Percentiles rank a stretch among this genome's conserved stretches.
These are phyloP conservation scores for Gelatoporia subvermispora DNA, from an alignment of 768 basidiomycete genomes.

Conservation along the genomic window DNA sequence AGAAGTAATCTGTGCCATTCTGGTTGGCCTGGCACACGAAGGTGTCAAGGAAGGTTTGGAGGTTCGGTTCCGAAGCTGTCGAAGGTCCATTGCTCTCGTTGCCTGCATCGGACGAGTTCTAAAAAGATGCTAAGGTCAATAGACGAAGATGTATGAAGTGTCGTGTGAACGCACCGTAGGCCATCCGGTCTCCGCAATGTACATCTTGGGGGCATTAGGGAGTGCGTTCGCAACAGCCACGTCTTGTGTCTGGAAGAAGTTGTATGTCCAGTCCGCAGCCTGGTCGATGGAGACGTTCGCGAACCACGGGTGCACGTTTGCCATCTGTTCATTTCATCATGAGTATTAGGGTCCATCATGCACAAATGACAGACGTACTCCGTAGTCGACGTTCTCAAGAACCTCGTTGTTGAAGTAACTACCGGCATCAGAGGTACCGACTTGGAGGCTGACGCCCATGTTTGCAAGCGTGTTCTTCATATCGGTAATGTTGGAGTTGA, in stretches of 20 bases:
- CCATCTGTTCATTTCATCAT: conserved; percentile 44
- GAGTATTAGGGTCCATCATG: not conserved
- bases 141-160: not conserved
- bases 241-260: conserved; percentile 72
- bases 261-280: conserved; percentile 76
- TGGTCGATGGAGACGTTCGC: conserved; percentile 65
- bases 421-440: conserved; percentile 85
- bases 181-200: conserved; percentile 94
- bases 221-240: conserved; percentile 49
- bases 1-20: conserved; percentile 85
- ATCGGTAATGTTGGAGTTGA: conserved; percentile 64
- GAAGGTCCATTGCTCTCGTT: conserved; percentile 68
- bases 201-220: conserved; percentile 74
- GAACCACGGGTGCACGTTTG: conserved; percentile 94
- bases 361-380: conserved; percentile 37
- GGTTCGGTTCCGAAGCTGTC: conserved; percentile 50
- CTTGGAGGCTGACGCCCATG: conserved; percentile 54
- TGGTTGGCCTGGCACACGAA: conserved; percentile 85
- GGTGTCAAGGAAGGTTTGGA: conserved; percentile 76
- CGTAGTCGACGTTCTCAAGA: conserved; percentile 60
- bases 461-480: conserved; percentile 52
- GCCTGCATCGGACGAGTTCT: conserved; percentile 47
- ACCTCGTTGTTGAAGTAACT: conserved; percentile 75
- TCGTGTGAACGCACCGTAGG: conserved; percentile 45
- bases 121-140: not conserved